Percentiles rank a stretch among this genome's conserved stretches.
Conservation (phyloP, 352 stramenopile genomes). For the Peronospora belbahrii region DNA sequence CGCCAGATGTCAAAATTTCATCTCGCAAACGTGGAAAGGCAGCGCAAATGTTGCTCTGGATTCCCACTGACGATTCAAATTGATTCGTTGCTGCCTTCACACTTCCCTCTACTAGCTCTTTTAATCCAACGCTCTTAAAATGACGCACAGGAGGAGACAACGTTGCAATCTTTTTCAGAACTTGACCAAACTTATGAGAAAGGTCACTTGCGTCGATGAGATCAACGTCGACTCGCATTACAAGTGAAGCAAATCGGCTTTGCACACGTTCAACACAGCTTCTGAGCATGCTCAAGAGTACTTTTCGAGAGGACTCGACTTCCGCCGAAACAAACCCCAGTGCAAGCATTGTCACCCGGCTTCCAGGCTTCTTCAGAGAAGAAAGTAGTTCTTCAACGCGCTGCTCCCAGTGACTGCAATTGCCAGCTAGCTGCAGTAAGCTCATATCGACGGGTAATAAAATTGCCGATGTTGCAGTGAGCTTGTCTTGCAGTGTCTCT, state of each 20-base stretch:
- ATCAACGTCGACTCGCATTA: constrained; percentile 25
- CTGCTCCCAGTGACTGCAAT: constrained; percentile 34
- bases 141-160: constrained; percentile 19
- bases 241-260: constrained; percentile 8
- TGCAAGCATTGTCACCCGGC: constrained; percentile 31
- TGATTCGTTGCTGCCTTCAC: constrained; percentile 29
- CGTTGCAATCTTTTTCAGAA: constrained; percentile 21
- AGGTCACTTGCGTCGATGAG: constrained; percentile 14
- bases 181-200: constrained; percentile 22
- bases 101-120: constrained; percentile 36
- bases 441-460: constrained; percentile 52
- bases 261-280: constrained; percentile 25
- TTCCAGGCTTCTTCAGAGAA: constrained; percentile 23
- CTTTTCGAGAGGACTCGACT: constrained; percentile 11
- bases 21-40: constrained; percentile 18
- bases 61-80: constrained; percentile 18
- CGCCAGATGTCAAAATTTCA: constrained; percentile 26
- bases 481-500: constrained; percentile 21
- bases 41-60: constrained; percentile 25
- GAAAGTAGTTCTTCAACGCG: constrained; percentile 30
- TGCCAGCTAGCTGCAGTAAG: constrained; percentile 25
- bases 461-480: constrained; percentile 43
- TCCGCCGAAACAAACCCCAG: constrained; percentile 37
- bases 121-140: constrained; percentile 26
- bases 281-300: constrained; percentile 20